A percentile compares a stretch with the other conserved stretches of the same genome.
These are phyloP conservation scores for Sclerotinia borealis DNA, from an alignment of 2,329 filamentous ascomycete species.

Conservation along the genomic window DNA sequence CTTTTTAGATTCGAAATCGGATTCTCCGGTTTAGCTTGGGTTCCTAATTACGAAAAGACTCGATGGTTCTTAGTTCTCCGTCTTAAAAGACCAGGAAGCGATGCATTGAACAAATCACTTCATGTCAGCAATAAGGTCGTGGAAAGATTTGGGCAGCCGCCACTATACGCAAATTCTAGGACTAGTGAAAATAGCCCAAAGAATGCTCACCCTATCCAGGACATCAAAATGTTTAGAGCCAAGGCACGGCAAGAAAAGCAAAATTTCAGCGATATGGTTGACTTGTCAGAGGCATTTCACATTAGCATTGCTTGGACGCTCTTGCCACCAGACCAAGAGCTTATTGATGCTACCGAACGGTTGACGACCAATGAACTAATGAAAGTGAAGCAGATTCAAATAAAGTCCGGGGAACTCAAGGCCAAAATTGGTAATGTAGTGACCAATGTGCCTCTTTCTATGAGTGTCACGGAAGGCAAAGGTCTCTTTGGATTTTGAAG, in stretches of 20 bases:
- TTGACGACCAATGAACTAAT: constrained; percentile 9
- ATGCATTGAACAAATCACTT: constrained; percentile 58
- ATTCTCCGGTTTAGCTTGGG: constrained; percentile 51
- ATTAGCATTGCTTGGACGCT: constrained; percentile 85
- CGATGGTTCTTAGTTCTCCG: constrained; percentile 81
- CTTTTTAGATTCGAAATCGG: constrained; percentile 22
- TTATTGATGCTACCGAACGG: constrained; percentile 35
- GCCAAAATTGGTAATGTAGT: constrained; percentile 70
- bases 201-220: neutral
- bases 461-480: constrained; percentile 16
- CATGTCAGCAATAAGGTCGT: constrained; percentile 59
- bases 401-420: constrained; percentile 59
- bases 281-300: constrained; percentile 63
- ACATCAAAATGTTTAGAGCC: neutral
- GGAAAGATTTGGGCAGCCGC: constrained; percentile 55
- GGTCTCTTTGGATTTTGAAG: constrained; percentile 25
- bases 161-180: constrained; percentile 52
- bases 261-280: constrained; percentile 23
- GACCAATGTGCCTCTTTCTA: constrained; percentile 41
- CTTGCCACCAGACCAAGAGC: constrained; percentile 42
- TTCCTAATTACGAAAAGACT: constrained; percentile 58
- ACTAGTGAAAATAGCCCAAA: neutral
- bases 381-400: constrained; percentile 33
- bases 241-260: constrained; percentile 13
- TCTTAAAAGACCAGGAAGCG: constrained; percentile 42